Base-by-base conservation (phyloP, 192 early-diverging fungal species). In the Mortierella hygrophila region DNA sequence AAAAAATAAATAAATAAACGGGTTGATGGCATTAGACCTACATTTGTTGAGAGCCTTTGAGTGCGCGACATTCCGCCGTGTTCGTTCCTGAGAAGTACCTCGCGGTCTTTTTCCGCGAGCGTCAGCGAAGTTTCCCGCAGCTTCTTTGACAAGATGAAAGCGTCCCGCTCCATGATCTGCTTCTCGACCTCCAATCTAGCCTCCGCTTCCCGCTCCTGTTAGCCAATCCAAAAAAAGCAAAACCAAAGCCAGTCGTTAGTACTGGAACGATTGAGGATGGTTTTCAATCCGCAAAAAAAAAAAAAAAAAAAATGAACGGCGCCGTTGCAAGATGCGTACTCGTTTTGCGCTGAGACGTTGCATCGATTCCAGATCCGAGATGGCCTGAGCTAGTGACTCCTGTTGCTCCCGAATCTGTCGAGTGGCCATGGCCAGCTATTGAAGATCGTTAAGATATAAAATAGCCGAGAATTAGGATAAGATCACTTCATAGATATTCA, bases 361-460 rank as follows among this genome's bases (percentile, higher is more conserved):
- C 57, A 86, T 49, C 23, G 79, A 35, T 15, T 81, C 79, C 49
- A 86, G 41, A 70, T 78, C 75, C 32, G 41, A 72, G 9, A 68
- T 68, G 6, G 74, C 54, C 15, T 76, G 74, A 26, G 68, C 26
- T 21, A 85, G 32, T 23, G 60, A 46, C 18, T 73, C 70, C 41
- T 70, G 79, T 29, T 81, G 79, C 11, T 54, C 79, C 42, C 76
- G 84, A 40, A 86, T 23, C 57, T 81, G 79, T n/a, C 75, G 84
- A 6, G 73, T 37, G 0, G 84, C 84, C 49, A 73, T n/a, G 20
- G 79, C 65, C 38, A 86, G 44, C 84, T 86, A 72, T 70, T 5
- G 20, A 11, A 20, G 20, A 9, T 4, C 40, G 40, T 15, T 4
- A 32, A 70, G 29, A 65, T 68, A 41, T 23, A 32, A 32, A 71